phyloP scores from a whole-genome alignment of 1,139 yeast species.

The Yamadazyma sp. region DNA sequence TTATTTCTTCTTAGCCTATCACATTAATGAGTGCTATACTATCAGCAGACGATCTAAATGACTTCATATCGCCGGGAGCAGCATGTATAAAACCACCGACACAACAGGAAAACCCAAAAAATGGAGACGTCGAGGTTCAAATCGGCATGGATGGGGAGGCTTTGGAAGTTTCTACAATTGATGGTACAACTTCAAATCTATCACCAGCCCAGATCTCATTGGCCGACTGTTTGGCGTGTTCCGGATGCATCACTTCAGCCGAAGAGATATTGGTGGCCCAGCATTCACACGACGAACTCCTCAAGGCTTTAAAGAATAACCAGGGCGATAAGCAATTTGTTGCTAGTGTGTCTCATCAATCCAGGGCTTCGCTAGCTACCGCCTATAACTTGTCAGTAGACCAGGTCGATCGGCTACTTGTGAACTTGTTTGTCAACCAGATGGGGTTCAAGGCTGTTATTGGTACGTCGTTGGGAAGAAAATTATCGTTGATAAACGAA shows the following conservation, averaged over 20 bases:
- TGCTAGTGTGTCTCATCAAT: constrained; percentile 83
- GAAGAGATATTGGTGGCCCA: constrained; percentile 90
- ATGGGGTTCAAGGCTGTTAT: constrained; percentile 76
- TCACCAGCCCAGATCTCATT: constrained; percentile 86
- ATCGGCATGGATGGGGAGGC: constrained; percentile 67
- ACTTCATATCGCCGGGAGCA: constrained; percentile 89
- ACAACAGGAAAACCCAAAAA: constrained; percentile 7
- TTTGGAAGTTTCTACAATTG: constrained; percentile 62
- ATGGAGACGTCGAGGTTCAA: constrained; percentile 58
- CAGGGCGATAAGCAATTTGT: constrained; percentile 47
- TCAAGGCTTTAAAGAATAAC: constrained; percentile 49
- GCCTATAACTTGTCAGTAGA: constrained; percentile 58
- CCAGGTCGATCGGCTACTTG: constrained; percentile 60
- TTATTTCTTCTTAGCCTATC: background rate
- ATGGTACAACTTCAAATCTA: constrained; percentile 51
- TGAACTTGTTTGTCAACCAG: constrained; percentile 54
- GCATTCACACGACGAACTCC: constrained; percentile 80
- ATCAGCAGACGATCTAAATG: constrained; percentile 88
- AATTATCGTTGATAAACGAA: constrained; percentile 63
- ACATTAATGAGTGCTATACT: constrained; percentile 75
- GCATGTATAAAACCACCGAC: constrained; percentile 78
- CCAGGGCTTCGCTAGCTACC: constrained; percentile 76
- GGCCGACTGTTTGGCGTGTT: constrained; percentile 93
- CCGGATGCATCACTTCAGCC: constrained; percentile 96
- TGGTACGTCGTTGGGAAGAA: constrained; percentile 83